A percentile compares a stretch with the other conserved stretches of the same genome.
Conservation (phyloP, 768 basidiomycete species). For the Suillus sp. region DNA sequence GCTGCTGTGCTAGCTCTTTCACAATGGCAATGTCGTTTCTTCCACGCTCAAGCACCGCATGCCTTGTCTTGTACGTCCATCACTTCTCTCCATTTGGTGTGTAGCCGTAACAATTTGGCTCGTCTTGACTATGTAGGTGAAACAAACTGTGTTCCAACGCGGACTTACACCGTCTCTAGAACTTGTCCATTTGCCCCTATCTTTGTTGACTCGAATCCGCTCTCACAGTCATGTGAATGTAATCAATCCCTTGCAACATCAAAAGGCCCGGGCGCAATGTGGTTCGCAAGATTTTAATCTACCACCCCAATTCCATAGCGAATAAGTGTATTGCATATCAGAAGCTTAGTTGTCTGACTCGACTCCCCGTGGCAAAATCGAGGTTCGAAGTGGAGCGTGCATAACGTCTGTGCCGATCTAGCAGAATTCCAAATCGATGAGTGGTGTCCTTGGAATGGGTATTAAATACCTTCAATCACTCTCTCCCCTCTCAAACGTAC, state of each 20-base stretch:
- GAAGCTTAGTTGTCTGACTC: not conserved
- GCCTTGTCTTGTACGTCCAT: not conserved
- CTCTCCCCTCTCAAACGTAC: conserved; percentile 1
- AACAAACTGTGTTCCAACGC: not conserved
- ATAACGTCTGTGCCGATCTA: not conserved
- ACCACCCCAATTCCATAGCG: conserved; percentile 1
- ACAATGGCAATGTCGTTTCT: not conserved
- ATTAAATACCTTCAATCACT: not conserved
- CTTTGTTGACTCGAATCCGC: not conserved
- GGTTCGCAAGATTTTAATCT: not conserved
- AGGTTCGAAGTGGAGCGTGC: not conserved
- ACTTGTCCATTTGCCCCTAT: not conserved
- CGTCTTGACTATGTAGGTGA: not conserved
- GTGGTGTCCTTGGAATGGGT: not conserved
- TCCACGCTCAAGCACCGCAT: not conserved
- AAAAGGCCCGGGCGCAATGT: not conserved
- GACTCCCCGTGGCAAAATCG: not conserved
- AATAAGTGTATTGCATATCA: not conserved
- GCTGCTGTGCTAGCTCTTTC: too few species aligned
- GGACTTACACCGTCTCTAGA: not conserved
- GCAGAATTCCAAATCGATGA: not conserved
- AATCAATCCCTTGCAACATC: not conserved
- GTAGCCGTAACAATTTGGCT: not conserved
- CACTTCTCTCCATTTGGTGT: not conserved
- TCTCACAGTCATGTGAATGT: not conserved